phyloP scores from a whole-genome alignment of 148 eudicot genomes.

The Beta vulgaris region DNA sequence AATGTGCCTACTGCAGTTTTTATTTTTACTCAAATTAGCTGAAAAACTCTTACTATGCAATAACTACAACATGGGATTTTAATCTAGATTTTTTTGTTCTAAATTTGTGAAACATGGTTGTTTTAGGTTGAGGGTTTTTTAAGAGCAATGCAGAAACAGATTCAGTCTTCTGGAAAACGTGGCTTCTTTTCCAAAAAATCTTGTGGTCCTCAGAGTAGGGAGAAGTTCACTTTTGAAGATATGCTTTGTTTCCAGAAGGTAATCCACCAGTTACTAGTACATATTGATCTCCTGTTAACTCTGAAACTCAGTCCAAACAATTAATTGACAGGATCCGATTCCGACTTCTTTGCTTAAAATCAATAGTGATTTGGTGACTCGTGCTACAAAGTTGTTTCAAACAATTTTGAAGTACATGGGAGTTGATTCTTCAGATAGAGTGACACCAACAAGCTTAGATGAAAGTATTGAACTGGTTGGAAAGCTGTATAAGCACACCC shows the following conservation, averaged over 20 bases:
- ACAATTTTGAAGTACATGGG: conserved; percentile 94
- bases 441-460: conserved; percentile 66
- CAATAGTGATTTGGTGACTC: conserved; percentile 66
- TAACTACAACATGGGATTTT: not conserved
- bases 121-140: conserved; percentile 89
- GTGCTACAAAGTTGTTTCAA: conserved; percentile 86
- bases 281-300: conserved; percentile 9
- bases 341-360: conserved; percentile 92
- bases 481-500: conserved; percentile 83
- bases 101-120: conserved; percentile 9
- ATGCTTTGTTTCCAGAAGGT: conserved; percentile 99
- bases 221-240: conserved; percentile 93
- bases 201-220: conserved; percentile 64
- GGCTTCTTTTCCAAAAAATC: conserved; percentile 86
- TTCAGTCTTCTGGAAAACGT: conserved; percentile 80
- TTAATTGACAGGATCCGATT: conserved; percentile 75
- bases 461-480: conserved; percentile 84
- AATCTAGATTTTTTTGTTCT: not conserved
- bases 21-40: not conserved
- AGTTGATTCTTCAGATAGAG: conserved; percentile 75
- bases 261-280: conserved; percentile 13
- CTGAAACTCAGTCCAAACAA: conserved; percentile 13
- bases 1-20: not conserved
- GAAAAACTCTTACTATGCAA: not conserved
- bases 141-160: conserved; percentile 96